Base-by-base conservation (phyloP, 192 early-diverging fungal genomes). In the Rhizoclosmatium globosum region DNA sequence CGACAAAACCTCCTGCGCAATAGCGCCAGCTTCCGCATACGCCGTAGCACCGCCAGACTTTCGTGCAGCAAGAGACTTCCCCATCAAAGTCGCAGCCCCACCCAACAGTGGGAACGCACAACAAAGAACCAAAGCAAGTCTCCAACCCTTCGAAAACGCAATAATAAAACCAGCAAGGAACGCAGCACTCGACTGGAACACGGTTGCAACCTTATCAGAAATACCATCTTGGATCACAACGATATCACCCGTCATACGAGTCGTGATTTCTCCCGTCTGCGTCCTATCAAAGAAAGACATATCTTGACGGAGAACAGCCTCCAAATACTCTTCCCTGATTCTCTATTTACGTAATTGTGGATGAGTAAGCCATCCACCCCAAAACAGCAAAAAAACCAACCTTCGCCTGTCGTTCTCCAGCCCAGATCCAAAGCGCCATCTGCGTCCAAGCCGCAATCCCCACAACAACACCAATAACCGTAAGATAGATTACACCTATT, bases 1-100 rank as follows among this genome's bases (percentile, higher is more conserved):
- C 41, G 91, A 83, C 48, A 99, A 82, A 0, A 92, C 94, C 79
- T 99, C 93, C 79, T 94, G 91, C 1, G 95, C 97, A 47, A 97
- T 87, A 17, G 90, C 90, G 58, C 95, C 95, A 3, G 96, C 96
- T 46, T 84, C 86, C 19, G 93, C 96, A 79, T 96, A 97, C 15
- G 92, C 84, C 4, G 83, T 67, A 1, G 91, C 76, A 39, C 79
- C 83, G 9, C 41, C 71, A 7, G 45, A 23, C 47, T 72, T 61
- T 15, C 64, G 45, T 3, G 70, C 68, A 7, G 84, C 84, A 2
- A 92, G 60, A 67, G 90, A 73, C 58, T 90, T 87, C 17, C 85
- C 85, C 86, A 93, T 90, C 23, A 92, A 58, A n/a, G 81, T 81
- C 21, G 81, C 77, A 56, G 76, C 59, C 38, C 76, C 81, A 23